These are phyloP conservation scores for Rhizophagus prolifer DNA, from an alignment of 192 early-diverging fungal genomes.

Conservation along the genomic window DNA sequence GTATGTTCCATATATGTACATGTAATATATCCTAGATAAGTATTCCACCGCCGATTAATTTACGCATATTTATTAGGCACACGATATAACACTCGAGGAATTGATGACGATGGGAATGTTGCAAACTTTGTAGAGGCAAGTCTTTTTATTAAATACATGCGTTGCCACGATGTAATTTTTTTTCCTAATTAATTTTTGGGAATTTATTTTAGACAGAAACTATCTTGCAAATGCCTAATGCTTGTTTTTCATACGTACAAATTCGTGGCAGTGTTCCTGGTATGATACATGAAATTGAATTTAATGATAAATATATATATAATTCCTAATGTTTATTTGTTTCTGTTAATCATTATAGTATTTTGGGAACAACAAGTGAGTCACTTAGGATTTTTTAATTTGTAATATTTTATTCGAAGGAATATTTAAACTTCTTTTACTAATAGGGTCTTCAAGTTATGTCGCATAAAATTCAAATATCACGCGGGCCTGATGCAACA, in stretches of 20 bases:
- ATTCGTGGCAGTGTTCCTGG: conserved; percentile 83
- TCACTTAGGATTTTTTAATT: background rate
- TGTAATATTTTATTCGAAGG: background rate
- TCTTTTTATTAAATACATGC: background rate
- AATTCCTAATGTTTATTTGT: background rate
- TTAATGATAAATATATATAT: background rate
- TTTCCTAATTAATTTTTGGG: background rate
- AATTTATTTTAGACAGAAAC: conserved; percentile 71
- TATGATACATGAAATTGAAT: conserved; percentile 25
- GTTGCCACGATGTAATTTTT: background rate
- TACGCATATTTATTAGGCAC: conserved; percentile 66
- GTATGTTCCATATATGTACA: conserved; percentile 29
- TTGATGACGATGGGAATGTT: conserved; percentile 95
- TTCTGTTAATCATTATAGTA: conserved; percentile 39
- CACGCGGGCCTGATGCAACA: conserved; percentile 78
- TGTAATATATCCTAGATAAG: conserved; percentile 28
- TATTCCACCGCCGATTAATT: conserved; percentile 43
- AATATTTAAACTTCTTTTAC: background rate
- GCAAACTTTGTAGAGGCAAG: conserved; percentile 96
- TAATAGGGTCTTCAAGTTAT: conserved; percentile 74
- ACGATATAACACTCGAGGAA: conserved; percentile 89
- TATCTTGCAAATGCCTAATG: conserved; percentile 56
- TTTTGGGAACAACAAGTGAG: conserved; percentile 91
- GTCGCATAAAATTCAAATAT: conserved; percentile 82
- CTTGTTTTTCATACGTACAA: conserved; percentile 76